phyloP scores from a whole-genome alignment of 2,329 filamentous ascomycete species.

The Diplodia intermedia region DNA sequence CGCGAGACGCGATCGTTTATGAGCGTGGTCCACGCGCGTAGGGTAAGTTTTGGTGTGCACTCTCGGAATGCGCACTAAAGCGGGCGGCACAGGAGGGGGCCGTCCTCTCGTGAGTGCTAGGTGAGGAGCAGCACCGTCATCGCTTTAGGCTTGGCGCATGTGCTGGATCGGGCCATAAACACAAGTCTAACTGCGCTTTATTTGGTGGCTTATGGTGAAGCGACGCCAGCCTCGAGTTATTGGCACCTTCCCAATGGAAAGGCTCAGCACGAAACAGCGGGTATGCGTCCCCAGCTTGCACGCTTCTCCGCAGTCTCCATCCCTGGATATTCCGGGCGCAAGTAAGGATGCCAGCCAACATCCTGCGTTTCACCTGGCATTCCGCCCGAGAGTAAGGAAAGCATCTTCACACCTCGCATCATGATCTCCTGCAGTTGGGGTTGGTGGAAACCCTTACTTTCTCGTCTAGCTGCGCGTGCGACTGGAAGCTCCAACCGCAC shows the following conservation, averaged over 20 bases:
- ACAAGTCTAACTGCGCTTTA: background rate
- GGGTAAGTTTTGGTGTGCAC: background rate
- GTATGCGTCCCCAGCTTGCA: background rate
- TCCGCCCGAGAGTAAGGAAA: background rate
- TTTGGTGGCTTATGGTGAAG: background rate
- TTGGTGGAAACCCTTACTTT: background rate
- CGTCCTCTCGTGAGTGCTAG: background rate
- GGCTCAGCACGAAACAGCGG: background rate
- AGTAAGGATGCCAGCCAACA: background rate
- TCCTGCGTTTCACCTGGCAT: background rate
- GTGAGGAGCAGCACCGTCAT: constrained; percentile 5
- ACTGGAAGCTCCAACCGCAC: too few relatives aligned
- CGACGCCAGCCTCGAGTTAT: too few relatives aligned
- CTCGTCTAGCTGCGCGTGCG: too few relatives aligned
- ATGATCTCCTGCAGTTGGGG: background rate
- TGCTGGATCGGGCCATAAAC: background rate
- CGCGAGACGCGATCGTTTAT: constrained; percentile 3
- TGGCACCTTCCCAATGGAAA: background rate
- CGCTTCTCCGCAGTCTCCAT: background rate
- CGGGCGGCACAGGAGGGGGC: background rate
- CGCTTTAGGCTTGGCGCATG: background rate
- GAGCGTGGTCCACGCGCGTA: background rate
- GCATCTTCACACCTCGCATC: background rate
- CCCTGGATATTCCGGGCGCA: background rate
- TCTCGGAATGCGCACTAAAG: constrained; percentile 20